These are phyloP conservation scores for Calonectria ilicicola DNA, from an alignment of 2,329 filamentous ascomycete genomes.

Conservation along the genomic window DNA sequence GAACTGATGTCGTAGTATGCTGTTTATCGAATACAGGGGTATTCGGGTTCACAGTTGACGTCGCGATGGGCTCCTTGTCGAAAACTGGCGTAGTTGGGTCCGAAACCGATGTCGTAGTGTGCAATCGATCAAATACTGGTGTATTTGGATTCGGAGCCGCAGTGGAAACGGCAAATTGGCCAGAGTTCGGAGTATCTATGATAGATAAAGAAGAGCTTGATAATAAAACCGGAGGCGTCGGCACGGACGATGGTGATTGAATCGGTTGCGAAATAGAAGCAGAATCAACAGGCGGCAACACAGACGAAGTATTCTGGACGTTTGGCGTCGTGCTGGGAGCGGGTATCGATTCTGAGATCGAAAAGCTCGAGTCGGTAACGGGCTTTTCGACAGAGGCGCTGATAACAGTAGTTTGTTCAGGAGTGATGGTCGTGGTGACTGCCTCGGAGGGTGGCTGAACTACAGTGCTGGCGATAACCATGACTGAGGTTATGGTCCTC, in stretches of 20 bases:
- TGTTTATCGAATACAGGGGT: background rate
- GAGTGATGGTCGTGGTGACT: constrained; percentile 1
- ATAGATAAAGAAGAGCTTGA: background rate
- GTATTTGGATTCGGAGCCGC: background rate
- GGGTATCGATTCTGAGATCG: background rate
- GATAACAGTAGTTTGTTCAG: background rate
- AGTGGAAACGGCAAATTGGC: background rate
- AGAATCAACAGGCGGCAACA: background rate
- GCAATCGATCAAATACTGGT: background rate
- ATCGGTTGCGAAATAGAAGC: background rate
- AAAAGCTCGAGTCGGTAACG: constrained; percentile 17
- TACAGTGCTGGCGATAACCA: constrained; percentile 16
- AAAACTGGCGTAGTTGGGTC: constrained; percentile 3
- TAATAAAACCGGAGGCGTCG: constrained; percentile 28
- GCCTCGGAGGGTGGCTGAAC: background rate
- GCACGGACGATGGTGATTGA: background rate
- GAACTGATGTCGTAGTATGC: background rate
- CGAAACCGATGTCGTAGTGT: background rate
- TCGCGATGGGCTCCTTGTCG: background rate
- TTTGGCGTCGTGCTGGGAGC: background rate
- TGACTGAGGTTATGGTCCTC: constrained; percentile 25
- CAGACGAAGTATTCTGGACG: background rate
- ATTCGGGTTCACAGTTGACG: background rate
- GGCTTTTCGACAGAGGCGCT: background rate
- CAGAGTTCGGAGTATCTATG: background rate